Percentiles rank a stretch among this genome's conserved stretches.
phyloP scores from a whole-genome alignment of 2,329 filamentous ascomycete species.

The Tolypocladium amazonense region DNA sequence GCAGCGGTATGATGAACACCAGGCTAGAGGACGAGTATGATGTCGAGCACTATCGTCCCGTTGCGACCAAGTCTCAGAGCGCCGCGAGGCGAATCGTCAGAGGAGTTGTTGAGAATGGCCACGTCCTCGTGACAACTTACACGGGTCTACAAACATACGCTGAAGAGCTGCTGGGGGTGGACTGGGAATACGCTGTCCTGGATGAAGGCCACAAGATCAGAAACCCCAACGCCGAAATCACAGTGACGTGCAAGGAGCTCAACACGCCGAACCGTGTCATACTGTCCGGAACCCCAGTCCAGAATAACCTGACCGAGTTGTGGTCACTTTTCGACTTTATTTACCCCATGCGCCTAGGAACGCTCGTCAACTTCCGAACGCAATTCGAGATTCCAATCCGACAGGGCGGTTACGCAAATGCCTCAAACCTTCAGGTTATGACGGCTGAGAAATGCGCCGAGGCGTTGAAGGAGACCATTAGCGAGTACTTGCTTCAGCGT shows the following conservation, averaged over 20 bases:
- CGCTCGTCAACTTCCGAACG: constrained; percentile 77
- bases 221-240: constrained; percentile 91
- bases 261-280: constrained; percentile 86
- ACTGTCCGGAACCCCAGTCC: constrained; percentile 91
- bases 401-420: constrained; percentile 89
- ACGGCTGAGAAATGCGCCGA: constrained; percentile 91
- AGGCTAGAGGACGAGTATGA: constrained; percentile 44
- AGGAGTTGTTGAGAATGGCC: constrained; percentile 71
- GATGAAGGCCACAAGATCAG: constrained; percentile 98
- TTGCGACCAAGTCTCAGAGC: constrained; percentile 28
- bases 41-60: constrained; percentile 29
- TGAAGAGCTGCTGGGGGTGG: constrained; percentile 66
- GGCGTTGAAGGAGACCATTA: constrained; percentile 86
- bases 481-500: constrained; percentile 82
- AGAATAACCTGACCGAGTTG: constrained; percentile 89
- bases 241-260: constrained; percentile 89
- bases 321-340: constrained; percentile 99
- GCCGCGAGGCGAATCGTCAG: constrained; percentile 73
- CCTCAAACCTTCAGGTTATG: constrained; percentile 86
- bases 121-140: constrained; percentile 93
- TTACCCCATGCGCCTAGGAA: constrained; percentile 90
- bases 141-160: constrained; percentile 90
- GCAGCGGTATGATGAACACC: constrained; percentile 93
- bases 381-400: constrained; percentile 93
- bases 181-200: constrained; percentile 90